These are phyloP conservation scores for Botrytis fabae DNA, from an alignment of 2,329 filamentous ascomycete genomes.

Conservation along the genomic window DNA sequence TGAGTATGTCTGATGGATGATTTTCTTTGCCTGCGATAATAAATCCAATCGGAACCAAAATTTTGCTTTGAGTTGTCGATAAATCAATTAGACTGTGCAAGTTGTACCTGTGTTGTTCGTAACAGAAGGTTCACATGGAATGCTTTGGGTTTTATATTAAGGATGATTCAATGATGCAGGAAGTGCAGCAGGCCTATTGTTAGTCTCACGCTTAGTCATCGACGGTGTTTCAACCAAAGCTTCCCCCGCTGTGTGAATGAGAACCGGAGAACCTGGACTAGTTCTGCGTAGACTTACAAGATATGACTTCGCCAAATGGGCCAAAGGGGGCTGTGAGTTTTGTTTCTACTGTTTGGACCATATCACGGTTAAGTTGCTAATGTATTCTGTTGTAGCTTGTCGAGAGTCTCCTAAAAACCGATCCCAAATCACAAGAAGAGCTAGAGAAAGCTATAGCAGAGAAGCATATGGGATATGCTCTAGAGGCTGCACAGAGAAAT, in stretches of 20 bases:
- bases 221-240: neutral
- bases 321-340: conserved; percentile 19
- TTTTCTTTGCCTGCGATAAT: neutral
- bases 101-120: neutral
- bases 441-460: conserved; percentile 58
- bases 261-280: neutral
- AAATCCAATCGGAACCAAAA: neutral
- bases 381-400: conserved; percentile 19
- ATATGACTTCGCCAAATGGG: conserved; percentile 20
- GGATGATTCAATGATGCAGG: conserved; percentile 10
- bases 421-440: conserved; percentile 57
- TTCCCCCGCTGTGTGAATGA: neutral
- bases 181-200: neutral
- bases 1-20: neutral
- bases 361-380: conserved; percentile 44
- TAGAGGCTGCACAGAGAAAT: conserved; percentile 50
- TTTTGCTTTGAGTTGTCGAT: neutral
- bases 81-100: neutral
- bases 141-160: conserved; percentile 1
- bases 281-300: neutral
- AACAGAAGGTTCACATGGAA: conserved; percentile 19
- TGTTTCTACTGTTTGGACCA: neutral
- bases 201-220: conserved; percentile 16
- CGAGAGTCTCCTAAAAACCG: conserved; percentile 45
- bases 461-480: conserved; percentile 33